Conservation (phyloP, 164 flowering plant species). For the Macadamia integrifolia region DNA sequence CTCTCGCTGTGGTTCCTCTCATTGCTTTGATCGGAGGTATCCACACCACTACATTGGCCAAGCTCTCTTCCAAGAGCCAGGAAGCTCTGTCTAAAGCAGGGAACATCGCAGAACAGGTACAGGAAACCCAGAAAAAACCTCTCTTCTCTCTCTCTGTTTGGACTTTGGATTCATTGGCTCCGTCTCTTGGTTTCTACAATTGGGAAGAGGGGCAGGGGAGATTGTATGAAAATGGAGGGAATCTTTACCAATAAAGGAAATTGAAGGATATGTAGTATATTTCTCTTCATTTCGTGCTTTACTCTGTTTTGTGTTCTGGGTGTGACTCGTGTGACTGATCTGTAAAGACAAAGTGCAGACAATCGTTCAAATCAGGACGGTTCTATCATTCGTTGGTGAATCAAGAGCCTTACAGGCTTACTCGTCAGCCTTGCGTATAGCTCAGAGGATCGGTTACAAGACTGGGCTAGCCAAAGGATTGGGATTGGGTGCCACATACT, state of each 20-base stretch:
- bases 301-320: no score
- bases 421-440: conserved; percentile 51
- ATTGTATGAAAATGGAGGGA: no score
- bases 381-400: conserved; percentile 85
- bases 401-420: conserved; percentile 73
- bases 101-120: conserved; percentile 85
- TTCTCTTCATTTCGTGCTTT: no score
- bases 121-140: not conserved
- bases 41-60: conserved; percentile 64
- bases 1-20: conserved; percentile 88
- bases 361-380: conserved; percentile 80
- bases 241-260: no score
- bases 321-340: no score
- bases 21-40: conserved; percentile 92
- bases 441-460: conserved; percentile 80
- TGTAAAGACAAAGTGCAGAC: conserved; percentile 46
- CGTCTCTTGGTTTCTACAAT: no score
- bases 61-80: conserved; percentile 80
- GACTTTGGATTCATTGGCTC: no score
- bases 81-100: conserved; percentile 87
- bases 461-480: conserved; percentile 83
- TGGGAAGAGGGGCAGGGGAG: no score
- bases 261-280: no score
- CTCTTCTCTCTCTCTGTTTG: not conserved
- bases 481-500: conserved; percentile 91